Evolutionary conservation across 306 rosid genomes (phyloP), one percentile per base, ranked within the genome.

Genomic region (Sicyos baderoa): DNA sequence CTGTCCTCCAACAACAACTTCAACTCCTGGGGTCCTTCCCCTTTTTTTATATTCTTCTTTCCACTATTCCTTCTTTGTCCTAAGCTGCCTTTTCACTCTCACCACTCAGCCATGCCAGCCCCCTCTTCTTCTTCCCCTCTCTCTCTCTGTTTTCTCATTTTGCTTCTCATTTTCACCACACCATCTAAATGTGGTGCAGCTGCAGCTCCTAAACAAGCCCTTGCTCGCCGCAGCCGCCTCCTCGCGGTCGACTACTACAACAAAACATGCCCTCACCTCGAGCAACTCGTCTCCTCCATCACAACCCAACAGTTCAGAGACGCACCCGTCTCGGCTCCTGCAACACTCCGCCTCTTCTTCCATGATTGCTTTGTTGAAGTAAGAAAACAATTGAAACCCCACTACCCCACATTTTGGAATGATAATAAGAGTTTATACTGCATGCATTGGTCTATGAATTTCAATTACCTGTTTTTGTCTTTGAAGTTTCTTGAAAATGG

Each of bases 321-420:
- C 60, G 77, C 89, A 47, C 97, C 97, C 0, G 86, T 84, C 73
- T 84, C 97, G 16, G 95, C 77, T 3, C 97, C 97, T 8, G 97
- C 97, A 59, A 92, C 96, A 70, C 86, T 92, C 60, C 90, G 90
- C 22, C 97, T 92, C 18, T 84, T 92, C 82, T 89, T 87, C 83
- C 97, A 92, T 53, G 97, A 92, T 79, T 92, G 97, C 83, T 87
- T 92, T 77, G 95, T 92, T 7, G 91, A 86, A 83, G 97, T 92
- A 84, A 77, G 76, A 29, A 13, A 35, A 17, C n/a, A 13, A 35
- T 1, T 17, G n/a, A 40, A 32, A n/a, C 5, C 62, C 49, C 42
- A 35, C n/a, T 32, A 11, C 54, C 71, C 62, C 65, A 56, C 74
- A 74, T 62, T 51, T 35, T 22, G 59, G 18, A 59, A 56, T 49